Conservation (phyloP, 78 protist species). For the Isochrysis galbana region DNA sequence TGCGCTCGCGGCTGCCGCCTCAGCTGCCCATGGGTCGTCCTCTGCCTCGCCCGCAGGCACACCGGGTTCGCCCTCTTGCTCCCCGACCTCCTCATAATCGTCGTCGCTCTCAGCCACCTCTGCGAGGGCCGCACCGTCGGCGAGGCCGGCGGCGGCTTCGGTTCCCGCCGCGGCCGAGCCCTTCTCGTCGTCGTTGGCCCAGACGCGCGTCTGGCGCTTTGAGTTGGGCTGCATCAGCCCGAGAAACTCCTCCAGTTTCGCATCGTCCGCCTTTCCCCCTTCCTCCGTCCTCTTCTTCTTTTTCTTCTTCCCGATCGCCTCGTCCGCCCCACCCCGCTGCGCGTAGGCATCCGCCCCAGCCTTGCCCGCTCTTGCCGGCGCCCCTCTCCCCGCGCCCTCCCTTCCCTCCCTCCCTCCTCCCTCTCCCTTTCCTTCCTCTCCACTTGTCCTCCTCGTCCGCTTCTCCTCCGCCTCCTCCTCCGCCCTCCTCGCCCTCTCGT, state of each 20-base stretch:
- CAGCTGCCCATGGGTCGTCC: neutral
- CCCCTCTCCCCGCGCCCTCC: neutral
- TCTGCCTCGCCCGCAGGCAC: neutral
- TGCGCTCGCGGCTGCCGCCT: neutral
- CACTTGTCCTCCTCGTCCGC: neutral
- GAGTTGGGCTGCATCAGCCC: neutral
- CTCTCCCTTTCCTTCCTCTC: neutral
- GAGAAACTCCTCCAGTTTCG: slow-evolving; percentile 40
- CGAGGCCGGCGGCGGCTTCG: neutral
- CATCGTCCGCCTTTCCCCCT: neutral
- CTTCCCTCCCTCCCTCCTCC: no score
- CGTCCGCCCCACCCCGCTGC: no score
- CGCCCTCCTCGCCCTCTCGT: neutral
- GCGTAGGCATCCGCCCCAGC: no score
- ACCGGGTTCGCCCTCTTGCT: neutral
- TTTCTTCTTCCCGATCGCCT: no score
- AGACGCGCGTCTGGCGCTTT: neutral
- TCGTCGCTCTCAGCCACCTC: neutral
- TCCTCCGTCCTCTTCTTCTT: neutral
- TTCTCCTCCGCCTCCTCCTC: neutral
- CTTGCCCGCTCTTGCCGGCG: neutral
- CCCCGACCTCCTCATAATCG: neutral
- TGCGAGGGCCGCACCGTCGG: neutral
- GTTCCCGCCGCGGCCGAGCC: neutral
- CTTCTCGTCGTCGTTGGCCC: neutral